Evolutionary conservation across 2,329 filamentous ascomycete species (phyloP).

Genomic region (Aspergillus pseudoterreus): DNA sequence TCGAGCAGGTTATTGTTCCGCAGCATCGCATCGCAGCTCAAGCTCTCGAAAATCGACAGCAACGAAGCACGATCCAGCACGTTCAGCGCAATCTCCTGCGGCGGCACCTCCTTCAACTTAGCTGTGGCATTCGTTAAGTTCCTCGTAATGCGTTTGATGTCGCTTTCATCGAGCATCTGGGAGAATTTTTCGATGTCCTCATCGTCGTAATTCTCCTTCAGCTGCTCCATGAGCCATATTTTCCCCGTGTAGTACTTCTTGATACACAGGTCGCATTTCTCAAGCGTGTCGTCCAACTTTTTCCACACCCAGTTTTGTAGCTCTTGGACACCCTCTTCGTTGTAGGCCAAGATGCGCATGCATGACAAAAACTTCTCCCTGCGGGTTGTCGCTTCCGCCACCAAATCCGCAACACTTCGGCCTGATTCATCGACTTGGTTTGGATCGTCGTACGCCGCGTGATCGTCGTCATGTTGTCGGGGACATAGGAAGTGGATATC

Average conservation of each 20-base stretch:
- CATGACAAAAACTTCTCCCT: constrained; percentile 64
- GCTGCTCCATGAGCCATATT: constrained; percentile 57
- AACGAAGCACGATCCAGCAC: constrained; percentile 59
- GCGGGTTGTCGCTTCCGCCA: constrained; percentile 54
- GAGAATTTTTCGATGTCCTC: constrained; percentile 50
- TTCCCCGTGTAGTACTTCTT: constrained; percentile 71
- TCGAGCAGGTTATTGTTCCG: constrained; percentile 51
- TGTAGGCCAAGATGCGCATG: constrained; percentile 66
- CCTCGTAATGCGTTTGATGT: constrained; percentile 58
- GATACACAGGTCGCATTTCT: constrained; percentile 66
- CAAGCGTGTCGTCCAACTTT: constrained; percentile 57
- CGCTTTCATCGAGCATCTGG: constrained; percentile 56
- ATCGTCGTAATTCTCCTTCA: constrained; percentile 55
- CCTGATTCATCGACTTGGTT: constrained; percentile 48
- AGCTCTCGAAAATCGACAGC: constrained; percentile 78
- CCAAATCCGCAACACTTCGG: constrained; percentile 37
- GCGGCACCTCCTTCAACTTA: constrained; percentile 50
- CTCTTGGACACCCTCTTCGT: constrained; percentile 56
- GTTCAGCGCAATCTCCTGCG: constrained; percentile 48
- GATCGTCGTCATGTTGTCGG: constrained; percentile 59
- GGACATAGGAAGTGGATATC: constrained; percentile 66
- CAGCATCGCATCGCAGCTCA: constrained; percentile 80
- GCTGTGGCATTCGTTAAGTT: constrained; percentile 57
- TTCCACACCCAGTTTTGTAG: constrained; percentile 59
- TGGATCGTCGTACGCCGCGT: constrained; percentile 59